Evolutionary conservation across 2,329 filamentous ascomycete genomes (phyloP).

Genomic region (Lecanosticta acicola): DNA sequence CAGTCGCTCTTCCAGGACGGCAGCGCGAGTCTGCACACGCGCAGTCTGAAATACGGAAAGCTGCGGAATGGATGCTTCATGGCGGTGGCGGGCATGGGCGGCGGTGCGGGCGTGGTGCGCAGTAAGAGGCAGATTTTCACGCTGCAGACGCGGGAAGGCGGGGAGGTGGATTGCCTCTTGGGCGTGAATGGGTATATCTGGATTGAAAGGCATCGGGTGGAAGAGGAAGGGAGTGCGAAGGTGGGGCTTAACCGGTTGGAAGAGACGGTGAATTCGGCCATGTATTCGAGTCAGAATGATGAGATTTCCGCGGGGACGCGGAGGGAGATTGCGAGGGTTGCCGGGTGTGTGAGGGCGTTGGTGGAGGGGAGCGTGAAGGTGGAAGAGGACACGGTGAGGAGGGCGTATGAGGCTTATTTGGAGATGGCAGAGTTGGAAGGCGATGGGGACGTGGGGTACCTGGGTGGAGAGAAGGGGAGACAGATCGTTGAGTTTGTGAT

Average conservation of each 20-base stretch:
- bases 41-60: conserved; percentile 90
- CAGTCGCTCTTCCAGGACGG: conserved; percentile 84
- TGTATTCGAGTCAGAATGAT: conserved; percentile 96
- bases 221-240: conserved; percentile 44
- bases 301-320: conserved; percentile 69
- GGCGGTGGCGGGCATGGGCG: conserved; percentile 72
- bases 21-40: conserved; percentile 79
- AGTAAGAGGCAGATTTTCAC: conserved; percentile 85
- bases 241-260: conserved; percentile 76
- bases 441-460: conserved; percentile 43
- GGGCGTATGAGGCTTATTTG: conserved; percentile 74
- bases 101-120: conserved; percentile 72
- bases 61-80: conserved; percentile 88
- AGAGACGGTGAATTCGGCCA: conserved; percentile 74
- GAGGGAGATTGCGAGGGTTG: conserved; percentile 79
- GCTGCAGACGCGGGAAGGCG: conserved; percentile 55
- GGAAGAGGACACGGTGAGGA: conserved; percentile 82
- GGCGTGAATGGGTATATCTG: conserved; percentile 97
- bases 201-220: conserved; percentile 72
- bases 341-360: conserved; percentile 74
- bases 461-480: conserved; percentile 36
- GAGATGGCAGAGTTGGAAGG: conserved; percentile 61
- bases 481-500: conserved; percentile 34
- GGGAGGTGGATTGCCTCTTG: conserved; percentile 75
- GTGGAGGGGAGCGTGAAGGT: conserved; percentile 78